Conservation (phyloP, 129 eudicot genomes). For the Arctium minus region DNA sequence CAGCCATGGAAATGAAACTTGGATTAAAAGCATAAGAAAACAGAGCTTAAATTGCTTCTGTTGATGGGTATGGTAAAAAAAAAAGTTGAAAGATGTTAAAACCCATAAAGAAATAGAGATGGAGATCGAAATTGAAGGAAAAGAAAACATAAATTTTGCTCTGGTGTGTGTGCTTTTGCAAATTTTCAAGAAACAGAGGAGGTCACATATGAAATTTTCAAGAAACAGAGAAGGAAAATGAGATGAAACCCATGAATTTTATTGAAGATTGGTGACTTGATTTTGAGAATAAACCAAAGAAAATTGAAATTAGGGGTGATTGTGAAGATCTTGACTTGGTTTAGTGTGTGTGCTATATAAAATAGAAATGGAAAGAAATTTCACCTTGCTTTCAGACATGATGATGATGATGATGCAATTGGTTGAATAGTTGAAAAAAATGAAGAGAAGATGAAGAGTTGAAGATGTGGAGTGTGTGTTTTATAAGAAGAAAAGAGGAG, state of each 20-base stretch:
- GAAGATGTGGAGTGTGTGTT: conserved; percentile 13
- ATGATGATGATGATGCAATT: not conserved
- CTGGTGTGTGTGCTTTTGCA: not conserved
- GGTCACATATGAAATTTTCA: not conserved
- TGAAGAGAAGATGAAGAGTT: not conserved
- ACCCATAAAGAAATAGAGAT: not conserved
- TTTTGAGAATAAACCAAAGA: not conserved
- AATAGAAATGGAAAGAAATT: conserved; percentile 1
- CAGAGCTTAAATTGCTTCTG: not conserved
- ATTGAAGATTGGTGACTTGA: not conserved
- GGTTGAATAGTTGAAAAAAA: not conserved
- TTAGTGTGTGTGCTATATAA: not conserved
- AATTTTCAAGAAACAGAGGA: not conserved
- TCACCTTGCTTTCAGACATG: conserved; percentile 36
- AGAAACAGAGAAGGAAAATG: not conserved
- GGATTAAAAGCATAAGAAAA: not conserved
- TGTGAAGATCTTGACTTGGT: not conserved
- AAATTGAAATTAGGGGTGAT: not conserved
- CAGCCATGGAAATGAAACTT: not conserved
- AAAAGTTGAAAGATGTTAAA: not conserved
- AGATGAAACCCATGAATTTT: not conserved
- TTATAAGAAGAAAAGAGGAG: conserved; percentile 2
- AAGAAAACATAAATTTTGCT: not conserved
- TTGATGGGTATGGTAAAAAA: not conserved
- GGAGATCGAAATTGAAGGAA: not conserved